Base-by-base conservation (phyloP, 192 early-diverging fungal species). In the Coemansia asiatica region DNA sequence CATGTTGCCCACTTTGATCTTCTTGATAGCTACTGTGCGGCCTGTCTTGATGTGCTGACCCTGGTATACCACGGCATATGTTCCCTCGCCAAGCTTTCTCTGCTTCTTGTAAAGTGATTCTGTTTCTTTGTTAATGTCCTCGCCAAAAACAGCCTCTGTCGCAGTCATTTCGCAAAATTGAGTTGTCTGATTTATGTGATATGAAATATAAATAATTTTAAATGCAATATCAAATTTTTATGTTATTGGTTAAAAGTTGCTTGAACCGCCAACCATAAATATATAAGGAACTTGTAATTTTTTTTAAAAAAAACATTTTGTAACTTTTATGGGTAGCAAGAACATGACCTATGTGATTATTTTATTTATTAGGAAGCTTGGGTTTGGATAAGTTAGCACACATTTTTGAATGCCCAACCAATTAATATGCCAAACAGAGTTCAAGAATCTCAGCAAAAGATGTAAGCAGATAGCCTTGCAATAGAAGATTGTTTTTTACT, bases 1-100 rank as follows among this genome's bases (percentile, higher is more conserved):
- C 71, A 92, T 92, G 55, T 92, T 87, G 1, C 94, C 93, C 44
- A 94, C 76, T 71, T 97, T 98, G 79, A 99, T 95, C 85, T 96
- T 96, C 75, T 99, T 99, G 58, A 99, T 95, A 40, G 95, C 97
- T 8, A 99, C 92, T 51, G 74, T 82, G 16, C 90, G 85, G 15
- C 85, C 84, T 10, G 90, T 91, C 12, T 81, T 68, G 22, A 78
- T 57, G 50, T 83, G 71, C 68, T 66, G 85, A 72, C 94, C 94
- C 49, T 84, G 76, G 74, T 95, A 97, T 0, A 97, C 94, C 26
- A 92, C 91, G 29, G 97, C 97, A 69, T 95, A 99, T 27, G 94
- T 96, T 68, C 96, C 96, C 71, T 98, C 96, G 61, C 95, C 96
- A 49, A 97, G 87, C 78, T 96, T 98, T 55, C 85, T 84, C 48